Evolutionary conservation across 2,329 filamentous ascomycete genomes (phyloP), one percentile per base, ranked within the genome.

Genomic region (Phialophora verrucosa): DNA sequence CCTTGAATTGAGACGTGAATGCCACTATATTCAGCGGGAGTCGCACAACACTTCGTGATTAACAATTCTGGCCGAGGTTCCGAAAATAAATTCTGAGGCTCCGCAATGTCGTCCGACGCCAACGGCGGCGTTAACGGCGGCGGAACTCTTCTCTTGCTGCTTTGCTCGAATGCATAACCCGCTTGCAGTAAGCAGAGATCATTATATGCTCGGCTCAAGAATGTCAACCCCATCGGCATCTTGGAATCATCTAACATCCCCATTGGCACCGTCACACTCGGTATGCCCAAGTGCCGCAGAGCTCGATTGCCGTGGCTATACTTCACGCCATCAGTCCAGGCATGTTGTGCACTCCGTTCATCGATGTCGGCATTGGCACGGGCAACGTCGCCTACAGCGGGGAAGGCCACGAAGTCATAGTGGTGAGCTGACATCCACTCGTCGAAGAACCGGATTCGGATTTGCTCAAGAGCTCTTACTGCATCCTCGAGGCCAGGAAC

Each of bases 371-470:
- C 72, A 71, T 85, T 78, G 7, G 82, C 81, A 1, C 74, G 72
- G 0, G 79, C 82, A 0, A 85, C 79, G 65, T 85, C 83, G 1
- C 83, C 83, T n/a, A 79, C 78, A 0, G 81, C 78, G 0, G 84
- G 84, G 57, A 82, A 83, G 0, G 78, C 81, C 0, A 84, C 74
- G 2, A 77, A 73, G 63, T 85, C 81, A 23, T 81, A 76, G 0
- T 69, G 67, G 2, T 77, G 63, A 0, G 32, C 38, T 8, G 76
- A 75, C 73, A 85, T 77, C 80, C 82, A 86, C 56, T 82, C 79
- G 55, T 85, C 83, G 0, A 60, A 71, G 57, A 32, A 67, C n/a
- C 12, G 63, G 20, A 63, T 65, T 14, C 69, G 61, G 23, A 67
- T 63, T 4, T 42, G 14, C 47, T 70, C 69, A 2, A 70, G 56